phyloP scores from a whole-genome alignment of 2,329 filamentous ascomycete genomes.

The Daldinia sp. region DNA sequence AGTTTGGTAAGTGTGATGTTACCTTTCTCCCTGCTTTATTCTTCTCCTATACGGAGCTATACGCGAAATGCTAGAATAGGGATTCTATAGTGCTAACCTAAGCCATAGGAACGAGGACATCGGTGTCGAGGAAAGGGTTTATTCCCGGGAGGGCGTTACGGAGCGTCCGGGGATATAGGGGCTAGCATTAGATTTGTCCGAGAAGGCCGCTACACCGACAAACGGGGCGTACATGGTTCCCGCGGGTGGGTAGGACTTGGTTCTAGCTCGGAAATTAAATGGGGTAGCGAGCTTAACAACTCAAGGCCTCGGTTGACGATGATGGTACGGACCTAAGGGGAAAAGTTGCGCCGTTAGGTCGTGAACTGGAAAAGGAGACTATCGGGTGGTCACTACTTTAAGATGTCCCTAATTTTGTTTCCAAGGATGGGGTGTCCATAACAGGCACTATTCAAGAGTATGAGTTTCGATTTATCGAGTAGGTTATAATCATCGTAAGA shows the following conservation, averaged over 20 bases:
- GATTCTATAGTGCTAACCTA: background rate
- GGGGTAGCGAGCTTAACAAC: background rate
- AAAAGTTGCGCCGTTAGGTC: background rate
- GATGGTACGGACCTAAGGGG: background rate
- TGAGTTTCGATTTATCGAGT: too few species aligned
- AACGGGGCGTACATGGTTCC: background rate
- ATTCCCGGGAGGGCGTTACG: conserved; percentile 38
- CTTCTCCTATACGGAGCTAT: background rate
- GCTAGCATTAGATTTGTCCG: background rate
- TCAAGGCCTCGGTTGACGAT: background rate
- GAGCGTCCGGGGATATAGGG: background rate
- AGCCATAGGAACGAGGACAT: conserved; percentile 46
- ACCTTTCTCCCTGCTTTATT: background rate
- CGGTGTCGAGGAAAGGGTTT: conserved; percentile 44
- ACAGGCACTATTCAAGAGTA: too few species aligned
- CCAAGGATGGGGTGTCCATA: too few species aligned
- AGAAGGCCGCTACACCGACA: too few species aligned
- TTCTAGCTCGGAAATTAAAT: background rate
- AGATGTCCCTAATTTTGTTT: background rate
- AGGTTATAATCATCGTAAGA: background rate
- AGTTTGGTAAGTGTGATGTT: conserved; percentile 67
- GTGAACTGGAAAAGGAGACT: background rate
- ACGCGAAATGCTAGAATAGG: background rate
- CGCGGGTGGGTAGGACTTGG: background rate
- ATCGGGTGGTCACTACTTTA: background rate